Percentiles rank a stretch among this genome's conserved stretches.
Evolutionary conservation across 208 protist species (phyloP).

Genomic region (Leishmania mexicana): DNA sequence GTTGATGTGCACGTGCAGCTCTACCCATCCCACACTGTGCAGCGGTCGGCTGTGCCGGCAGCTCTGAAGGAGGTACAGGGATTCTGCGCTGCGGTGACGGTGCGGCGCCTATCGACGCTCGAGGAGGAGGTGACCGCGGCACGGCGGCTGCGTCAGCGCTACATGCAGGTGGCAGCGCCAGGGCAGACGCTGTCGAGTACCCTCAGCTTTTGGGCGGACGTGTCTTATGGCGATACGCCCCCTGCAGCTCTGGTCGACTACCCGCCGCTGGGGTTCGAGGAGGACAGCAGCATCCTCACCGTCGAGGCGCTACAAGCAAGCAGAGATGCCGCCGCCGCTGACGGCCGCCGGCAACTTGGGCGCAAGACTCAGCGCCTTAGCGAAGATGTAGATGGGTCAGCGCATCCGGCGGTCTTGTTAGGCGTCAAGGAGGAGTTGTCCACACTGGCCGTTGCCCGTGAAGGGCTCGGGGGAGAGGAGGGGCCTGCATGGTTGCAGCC

Average conservation of each 20-base stretch:
- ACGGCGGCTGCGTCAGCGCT: constrained; percentile 32
- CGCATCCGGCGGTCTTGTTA: constrained; percentile 8
- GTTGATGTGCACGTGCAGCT: constrained; percentile 75
- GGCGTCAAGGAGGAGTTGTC: background rate
- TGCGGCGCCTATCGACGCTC: constrained; percentile 47
- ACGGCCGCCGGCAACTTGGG: constrained; percentile 7
- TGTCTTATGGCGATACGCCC: constrained; percentile 33
- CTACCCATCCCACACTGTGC: constrained; percentile 27
- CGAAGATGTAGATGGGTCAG: background rate
- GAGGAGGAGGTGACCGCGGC: constrained; percentile 30
- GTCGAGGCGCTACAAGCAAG: background rate
- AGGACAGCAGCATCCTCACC: constrained; percentile 2
- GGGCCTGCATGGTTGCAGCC: constrained; percentile 9
- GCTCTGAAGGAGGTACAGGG: constrained; percentile 3
- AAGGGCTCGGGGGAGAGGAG: background rate
- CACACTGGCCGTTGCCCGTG: too few species aligned
- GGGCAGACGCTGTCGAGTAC: constrained; percentile 68
- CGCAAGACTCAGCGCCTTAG: background rate
- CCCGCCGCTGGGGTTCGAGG: constrained; percentile 36
- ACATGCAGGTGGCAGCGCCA: constrained; percentile 50
- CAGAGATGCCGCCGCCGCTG: background rate
- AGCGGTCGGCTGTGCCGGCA: background rate
- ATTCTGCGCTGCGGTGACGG: constrained; percentile 52
- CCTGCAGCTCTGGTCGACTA: constrained; percentile 13
- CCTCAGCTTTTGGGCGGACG: constrained; percentile 64